These are phyloP conservation scores for Aegilops speltoides DNA, from an alignment of 176 grass and related monocot genomes.

Conservation along the genomic window DNA sequence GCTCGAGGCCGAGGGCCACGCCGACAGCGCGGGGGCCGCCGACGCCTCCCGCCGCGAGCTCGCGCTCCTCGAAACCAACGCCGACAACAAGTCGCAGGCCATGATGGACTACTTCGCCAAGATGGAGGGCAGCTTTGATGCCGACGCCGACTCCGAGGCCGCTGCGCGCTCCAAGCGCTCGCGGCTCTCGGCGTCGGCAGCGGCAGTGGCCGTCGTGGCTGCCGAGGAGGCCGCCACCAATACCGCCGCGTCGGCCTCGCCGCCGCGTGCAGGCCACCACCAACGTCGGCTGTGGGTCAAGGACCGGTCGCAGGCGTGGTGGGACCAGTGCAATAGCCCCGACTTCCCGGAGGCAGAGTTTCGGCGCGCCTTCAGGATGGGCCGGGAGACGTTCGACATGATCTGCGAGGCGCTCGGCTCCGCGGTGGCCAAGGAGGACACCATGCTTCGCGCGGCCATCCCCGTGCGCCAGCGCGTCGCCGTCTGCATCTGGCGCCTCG, in stretches of 20 bases:
- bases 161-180: constrained; percentile 46
- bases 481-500: constrained; percentile 91
- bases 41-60: constrained; percentile 55
- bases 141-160: constrained; percentile 44
- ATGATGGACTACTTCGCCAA: constrained; percentile 72
- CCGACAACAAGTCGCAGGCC: constrained; percentile 54
- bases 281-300: constrained; percentile 90
- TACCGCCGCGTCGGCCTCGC: constrained; percentile 2
- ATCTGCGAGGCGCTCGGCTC: constrained; percentile 79
- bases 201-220: neutral
- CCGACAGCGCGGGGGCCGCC: constrained; percentile 42
- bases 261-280: constrained; percentile 28
- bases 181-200: constrained; percentile 24
- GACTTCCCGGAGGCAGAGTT: constrained; percentile 84
- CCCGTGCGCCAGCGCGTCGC: constrained; percentile 91
- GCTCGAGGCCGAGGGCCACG: constrained; percentile 71
- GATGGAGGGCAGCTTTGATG: constrained; percentile 69
- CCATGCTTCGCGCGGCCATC: constrained; percentile 92
- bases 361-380: constrained; percentile 74
- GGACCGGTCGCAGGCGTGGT: constrained; percentile 86
- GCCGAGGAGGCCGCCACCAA: neutral
- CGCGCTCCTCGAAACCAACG: constrained; percentile 72
- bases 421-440: constrained; percentile 92
- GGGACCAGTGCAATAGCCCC: constrained; percentile 70
- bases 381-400: constrained; percentile 79